These are phyloP conservation scores for Quercus aquifolioides DNA, from an alignment of 306 rosid genomes.

Conservation along the genomic window DNA sequence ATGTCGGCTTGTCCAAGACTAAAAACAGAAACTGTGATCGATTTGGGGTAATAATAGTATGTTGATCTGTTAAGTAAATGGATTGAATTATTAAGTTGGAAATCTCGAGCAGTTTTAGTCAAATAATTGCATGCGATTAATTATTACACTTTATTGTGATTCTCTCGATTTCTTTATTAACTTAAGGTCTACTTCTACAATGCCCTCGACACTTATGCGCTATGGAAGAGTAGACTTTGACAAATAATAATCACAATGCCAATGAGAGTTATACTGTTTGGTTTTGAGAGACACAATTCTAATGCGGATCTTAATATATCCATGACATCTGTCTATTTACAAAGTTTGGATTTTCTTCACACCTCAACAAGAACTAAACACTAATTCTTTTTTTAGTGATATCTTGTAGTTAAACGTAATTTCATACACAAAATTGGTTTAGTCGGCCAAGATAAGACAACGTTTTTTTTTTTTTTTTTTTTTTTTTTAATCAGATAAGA, in stretches of 20 bases:
- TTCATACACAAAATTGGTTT: background rate
- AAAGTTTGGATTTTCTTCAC: background rate
- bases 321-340: too few species aligned
- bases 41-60: background rate
- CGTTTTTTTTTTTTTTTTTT: background rate
- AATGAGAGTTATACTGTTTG: too few species aligned
- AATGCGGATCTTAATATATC: background rate
- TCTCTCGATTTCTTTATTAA: too few species aligned
- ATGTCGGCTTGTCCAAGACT: background rate
- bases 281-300: background rate
- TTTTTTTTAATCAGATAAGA: background rate
- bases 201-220: too few species aligned
- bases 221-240: too few species aligned
- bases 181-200: too few species aligned
- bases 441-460: background rate
- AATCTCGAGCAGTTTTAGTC: background rate
- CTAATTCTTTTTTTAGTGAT: too few species aligned
- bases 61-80: background rate
- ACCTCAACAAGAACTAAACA: background rate
- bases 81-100: background rate
- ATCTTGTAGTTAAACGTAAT: background rate
- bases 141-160: background rate
- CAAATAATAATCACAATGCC: too few species aligned
- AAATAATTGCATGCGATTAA: background rate
- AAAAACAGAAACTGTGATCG: background rate